Evolutionary conservation across 345 rosid genomes (phyloP).

Genomic region (Crucihimalaya himalaica): DNA sequence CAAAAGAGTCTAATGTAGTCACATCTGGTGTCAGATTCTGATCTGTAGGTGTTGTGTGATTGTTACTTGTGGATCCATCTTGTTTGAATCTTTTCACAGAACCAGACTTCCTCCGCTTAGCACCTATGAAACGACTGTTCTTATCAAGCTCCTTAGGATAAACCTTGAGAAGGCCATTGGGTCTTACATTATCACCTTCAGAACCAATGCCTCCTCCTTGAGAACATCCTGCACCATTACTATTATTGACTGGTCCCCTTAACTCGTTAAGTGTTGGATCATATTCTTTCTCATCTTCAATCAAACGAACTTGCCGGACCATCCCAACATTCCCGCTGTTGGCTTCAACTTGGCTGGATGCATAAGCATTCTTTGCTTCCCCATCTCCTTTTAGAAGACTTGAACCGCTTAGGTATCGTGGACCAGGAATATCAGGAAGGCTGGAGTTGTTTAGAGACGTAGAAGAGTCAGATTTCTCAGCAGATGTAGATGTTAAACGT

Average conservation of each 20-base stretch:
- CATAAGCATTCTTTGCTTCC: conserved; percentile 38
- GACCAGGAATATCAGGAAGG: conserved; percentile 39
- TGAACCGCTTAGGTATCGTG: conserved; percentile 39
- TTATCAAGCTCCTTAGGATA: conserved; percentile 52
- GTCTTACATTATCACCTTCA: conserved; percentile 48
- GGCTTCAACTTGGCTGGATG: conserved; percentile 45
- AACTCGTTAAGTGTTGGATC: conserved; percentile 91
- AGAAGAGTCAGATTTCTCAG: conserved; percentile 48
- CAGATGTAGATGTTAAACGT: conserved; percentile 38
- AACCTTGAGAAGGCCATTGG: conserved; percentile 53
- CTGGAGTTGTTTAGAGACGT: conserved; percentile 44
- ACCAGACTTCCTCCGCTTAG: conserved; percentile 89
- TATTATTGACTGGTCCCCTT: conserved; percentile 52
- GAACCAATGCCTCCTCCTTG: conserved; percentile 48
- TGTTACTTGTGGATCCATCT: conserved; percentile 47
- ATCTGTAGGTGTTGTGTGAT: conserved; percentile 35
- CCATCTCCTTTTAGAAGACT: conserved; percentile 45
- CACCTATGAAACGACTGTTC: conserved; percentile 64
- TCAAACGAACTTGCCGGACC: conserved; percentile 35
- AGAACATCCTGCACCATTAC: conserved; percentile 50
- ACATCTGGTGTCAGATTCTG: conserved; percentile 48
- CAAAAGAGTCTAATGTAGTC: conserved; percentile 46
- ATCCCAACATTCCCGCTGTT: conserved; percentile 48
- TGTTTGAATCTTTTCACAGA: conserved; percentile 93
- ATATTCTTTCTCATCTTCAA: conserved; percentile 62